Evolutionary conservation across 306 rosid genomes (phyloP), one percentile per base, ranked within the genome.

Genomic region (Trifolium repens): DNA sequence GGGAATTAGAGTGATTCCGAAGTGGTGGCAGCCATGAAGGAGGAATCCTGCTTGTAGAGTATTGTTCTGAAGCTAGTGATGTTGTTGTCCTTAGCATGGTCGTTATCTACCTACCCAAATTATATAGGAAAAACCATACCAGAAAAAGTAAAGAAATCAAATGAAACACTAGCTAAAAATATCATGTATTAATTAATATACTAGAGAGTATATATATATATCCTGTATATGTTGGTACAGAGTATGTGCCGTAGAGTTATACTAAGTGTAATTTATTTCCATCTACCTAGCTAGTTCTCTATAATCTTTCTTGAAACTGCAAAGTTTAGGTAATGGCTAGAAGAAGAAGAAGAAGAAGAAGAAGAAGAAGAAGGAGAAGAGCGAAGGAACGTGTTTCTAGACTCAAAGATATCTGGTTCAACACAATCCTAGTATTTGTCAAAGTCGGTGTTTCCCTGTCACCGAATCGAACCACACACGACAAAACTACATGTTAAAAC

Each of bases 1-100:
- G 44, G 46, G 47, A n/a, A 30, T 75, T 70, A 47, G 81, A 17
- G n/a, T 46, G 63, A 66, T 50, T 49, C 65, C 58, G 43, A 75
- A 1, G 76, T 67, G 57, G 84, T 67, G 40, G 15, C 15, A 16
- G 43, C 35, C 14, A 30, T 30, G 40, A 67, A 44, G 40, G 72
- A 67, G 58, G 22, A 67, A 24, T 60, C 66, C 24, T 22, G 24
- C 42, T 30, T 0, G 8, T 42, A 66, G 66, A 17, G 32, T 57
- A 55, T 15, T 67, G 55, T 22, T 47, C 22, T 24, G 57, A 26
- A 67, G 72, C 72, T 67, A 3, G 9, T 65, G 52, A 40, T 17
- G 52, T 65, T 39, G 52, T 17, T 40, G 71, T 37, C 72, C 72
- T 67, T 67, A 44, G 40, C 72, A 67, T 67, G 50, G 13, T 2